Evolutionary conservation across 345 rosid genomes (phyloP).

Genomic region (Gynandropsis gynandra): DNA sequence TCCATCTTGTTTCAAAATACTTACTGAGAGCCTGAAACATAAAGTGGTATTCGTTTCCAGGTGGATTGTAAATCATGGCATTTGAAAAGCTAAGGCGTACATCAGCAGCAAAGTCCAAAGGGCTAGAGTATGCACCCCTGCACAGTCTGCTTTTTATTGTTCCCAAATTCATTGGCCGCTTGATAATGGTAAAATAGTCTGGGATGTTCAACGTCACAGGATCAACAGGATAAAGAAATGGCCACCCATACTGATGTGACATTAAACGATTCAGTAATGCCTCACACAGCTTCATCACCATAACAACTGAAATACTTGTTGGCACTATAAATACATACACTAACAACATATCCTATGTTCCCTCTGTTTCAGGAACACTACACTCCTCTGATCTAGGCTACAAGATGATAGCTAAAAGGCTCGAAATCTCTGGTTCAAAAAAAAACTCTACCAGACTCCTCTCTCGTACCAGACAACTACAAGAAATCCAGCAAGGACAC

Average conservation of each 20-base stretch:
- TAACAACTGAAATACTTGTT: conserved; percentile 23
- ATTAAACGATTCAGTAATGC: conserved; percentile 48
- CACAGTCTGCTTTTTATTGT: conserved; percentile 54
- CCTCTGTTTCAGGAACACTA: no score
- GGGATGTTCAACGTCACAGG: conserved; percentile 71
- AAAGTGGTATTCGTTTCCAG: conserved; percentile 56
- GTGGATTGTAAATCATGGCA: conserved; percentile 78
- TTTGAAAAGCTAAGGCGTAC: conserved; percentile 78
- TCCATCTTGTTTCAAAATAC: conserved; percentile 73
- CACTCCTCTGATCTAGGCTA: no score
- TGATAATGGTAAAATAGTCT: conserved; percentile 71
- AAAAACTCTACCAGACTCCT: no score
- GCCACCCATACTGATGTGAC: conserved; percentile 58
- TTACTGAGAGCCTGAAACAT: conserved; percentile 65
- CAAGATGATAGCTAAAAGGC: no score
- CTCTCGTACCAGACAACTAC: no score
- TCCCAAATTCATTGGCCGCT: conserved; percentile 92
- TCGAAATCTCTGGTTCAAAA: no score
- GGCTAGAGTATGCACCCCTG: conserved; percentile 57
- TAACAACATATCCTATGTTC: no score
- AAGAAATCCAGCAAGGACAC: no score
- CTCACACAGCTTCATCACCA: conserved; percentile 65
- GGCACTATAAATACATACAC: conserved; percentile 27
- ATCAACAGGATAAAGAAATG: conserved; percentile 71
- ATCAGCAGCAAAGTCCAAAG: conserved; percentile 60